Percentiles rank a stretch among this genome's conserved stretches.
Conservation (phyloP, 2,329 filamentous ascomycete genomes). For the Lasiodiplodia sp. region DNA sequence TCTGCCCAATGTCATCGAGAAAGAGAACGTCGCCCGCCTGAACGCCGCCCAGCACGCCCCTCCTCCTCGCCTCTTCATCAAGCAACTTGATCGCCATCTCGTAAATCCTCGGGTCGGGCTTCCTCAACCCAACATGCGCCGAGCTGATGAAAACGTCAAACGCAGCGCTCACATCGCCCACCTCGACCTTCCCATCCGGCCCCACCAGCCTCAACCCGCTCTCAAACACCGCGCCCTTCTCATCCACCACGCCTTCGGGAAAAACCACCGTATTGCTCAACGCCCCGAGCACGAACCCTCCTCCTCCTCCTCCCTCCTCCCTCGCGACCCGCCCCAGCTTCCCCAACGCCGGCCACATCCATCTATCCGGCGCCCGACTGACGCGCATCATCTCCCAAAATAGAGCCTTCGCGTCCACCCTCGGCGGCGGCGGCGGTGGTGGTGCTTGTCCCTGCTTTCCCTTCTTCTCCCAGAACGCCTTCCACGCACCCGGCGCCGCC, state of each 20-base stretch:
- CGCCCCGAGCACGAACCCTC: constrained; percentile 67
- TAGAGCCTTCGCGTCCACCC: constrained; percentile 77
- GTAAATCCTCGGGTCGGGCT: constrained; percentile 86
- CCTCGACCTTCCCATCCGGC: background rate
- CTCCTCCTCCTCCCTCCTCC: background rate
- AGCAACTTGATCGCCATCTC: constrained; percentile 66
- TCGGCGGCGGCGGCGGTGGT: constrained; percentile 65
- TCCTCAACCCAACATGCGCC: constrained; percentile 85
- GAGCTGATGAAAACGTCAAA: constrained; percentile 92
- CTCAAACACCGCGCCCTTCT: constrained; percentile 53
- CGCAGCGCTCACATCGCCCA: constrained; percentile 35
- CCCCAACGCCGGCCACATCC: constrained; percentile 84
- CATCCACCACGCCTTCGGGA: constrained; percentile 74
- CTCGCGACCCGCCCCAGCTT: constrained; percentile 56
- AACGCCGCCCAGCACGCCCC: constrained; percentile 62
- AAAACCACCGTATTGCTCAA: constrained; percentile 92
- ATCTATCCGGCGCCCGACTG: constrained; percentile 75
- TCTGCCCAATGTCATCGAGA: constrained; percentile 93
- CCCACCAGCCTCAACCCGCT: background rate
- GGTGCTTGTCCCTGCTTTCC: constrained; percentile 41
- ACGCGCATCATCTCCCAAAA: constrained; percentile 93
- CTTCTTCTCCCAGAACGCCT: constrained; percentile 57
- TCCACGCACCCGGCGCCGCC: constrained; percentile 71
- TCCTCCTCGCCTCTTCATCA: constrained; percentile 6
- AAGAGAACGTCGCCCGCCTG: constrained; percentile 75